Evolutionary conservation across 2,329 filamentous ascomycete genomes (phyloP).

Genomic region (Dryadomyces quercus-mongolicae): DNA sequence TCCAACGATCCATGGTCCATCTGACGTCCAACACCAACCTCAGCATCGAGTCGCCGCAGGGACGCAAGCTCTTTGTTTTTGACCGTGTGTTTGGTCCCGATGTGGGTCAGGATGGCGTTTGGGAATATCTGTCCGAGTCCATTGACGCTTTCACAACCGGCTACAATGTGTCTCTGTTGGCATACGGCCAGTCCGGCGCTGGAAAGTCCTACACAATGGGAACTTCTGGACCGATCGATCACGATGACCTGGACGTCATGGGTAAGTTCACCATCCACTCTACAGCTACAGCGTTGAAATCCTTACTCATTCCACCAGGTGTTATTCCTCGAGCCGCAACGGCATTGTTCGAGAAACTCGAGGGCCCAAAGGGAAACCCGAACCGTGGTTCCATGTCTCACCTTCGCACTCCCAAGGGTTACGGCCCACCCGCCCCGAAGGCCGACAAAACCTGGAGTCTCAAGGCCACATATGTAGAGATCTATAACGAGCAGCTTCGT

Average conservation of each 20-base stretch:
- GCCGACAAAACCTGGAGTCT: conserved; percentile 75
- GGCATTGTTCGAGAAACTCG: conserved; percentile 78
- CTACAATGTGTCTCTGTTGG: conserved; percentile 95
- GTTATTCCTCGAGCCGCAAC: conserved; percentile 89
- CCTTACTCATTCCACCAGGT: conserved; percentile 35
- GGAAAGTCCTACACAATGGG: conserved; percentile 99
- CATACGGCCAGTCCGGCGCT: conserved; percentile 93
- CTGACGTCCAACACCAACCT: conserved; percentile 76
- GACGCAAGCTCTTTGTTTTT: conserved; percentile 91
- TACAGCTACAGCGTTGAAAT: neutral
- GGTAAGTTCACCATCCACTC: conserved; percentile 41
- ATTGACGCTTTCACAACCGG: conserved; percentile 84
- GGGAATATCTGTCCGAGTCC: conserved; percentile 87
- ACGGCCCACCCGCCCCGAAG: conserved; percentile 45
- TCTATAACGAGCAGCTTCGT: conserved; percentile 93
- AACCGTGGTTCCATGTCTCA: conserved; percentile 62
- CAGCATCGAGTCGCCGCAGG: conserved; percentile 80
- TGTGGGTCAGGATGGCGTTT: conserved; percentile 75
- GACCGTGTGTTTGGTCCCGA: conserved; percentile 86
- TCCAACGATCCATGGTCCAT: conserved; percentile 86
- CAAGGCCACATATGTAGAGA: conserved; percentile 90
- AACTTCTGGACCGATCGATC: conserved; percentile 74
- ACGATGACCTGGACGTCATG: conserved; percentile 59
- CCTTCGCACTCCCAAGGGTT: conserved; percentile 66
- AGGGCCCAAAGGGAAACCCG: conserved; percentile 34